Conservation (phyloP, 257 asterid species). For the Solanum virginianum region DNA sequence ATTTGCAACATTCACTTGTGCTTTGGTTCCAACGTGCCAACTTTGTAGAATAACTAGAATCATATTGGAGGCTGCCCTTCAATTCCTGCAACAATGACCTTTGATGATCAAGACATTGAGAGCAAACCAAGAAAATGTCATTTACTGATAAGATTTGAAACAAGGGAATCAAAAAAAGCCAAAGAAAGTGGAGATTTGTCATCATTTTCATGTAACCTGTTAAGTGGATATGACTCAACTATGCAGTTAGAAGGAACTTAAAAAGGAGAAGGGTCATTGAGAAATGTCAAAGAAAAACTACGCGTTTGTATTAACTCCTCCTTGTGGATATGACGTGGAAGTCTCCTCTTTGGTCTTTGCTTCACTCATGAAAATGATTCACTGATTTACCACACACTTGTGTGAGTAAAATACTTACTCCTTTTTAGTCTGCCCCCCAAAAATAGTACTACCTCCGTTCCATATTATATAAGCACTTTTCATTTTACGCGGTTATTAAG, state of each 20-base stretch:
- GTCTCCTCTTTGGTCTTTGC: not conserved
- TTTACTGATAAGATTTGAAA: constrained; percentile 10
- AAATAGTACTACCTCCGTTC: fast-evolving
- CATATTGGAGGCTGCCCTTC: constrained; percentile 6
- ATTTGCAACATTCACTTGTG: not conserved
- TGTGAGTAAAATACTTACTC: not conserved
- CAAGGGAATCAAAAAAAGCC: constrained; percentile 23
- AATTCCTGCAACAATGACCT: constrained; percentile 27
- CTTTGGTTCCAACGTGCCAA: constrained; percentile 13
- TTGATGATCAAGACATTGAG: constrained; percentile 37
- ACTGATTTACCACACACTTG: no score
- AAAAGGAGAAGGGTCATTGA: not conserved
- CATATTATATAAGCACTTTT: no score
- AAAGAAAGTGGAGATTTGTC: constrained; percentile 28
- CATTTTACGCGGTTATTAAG: no score
- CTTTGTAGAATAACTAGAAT: constrained; percentile 3
- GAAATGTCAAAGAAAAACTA: no score
- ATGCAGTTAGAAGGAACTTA: not conserved
- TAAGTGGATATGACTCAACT: not conserved
- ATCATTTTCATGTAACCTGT: constrained; percentile 3
- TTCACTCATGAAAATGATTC: no score
- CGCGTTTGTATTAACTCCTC: no score
- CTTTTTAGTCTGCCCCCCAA: no score
- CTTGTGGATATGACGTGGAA: no score
- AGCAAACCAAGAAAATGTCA: not conserved